A percentile compares a stretch with the other conserved stretches of the same genome.
These are phyloP conservation scores for Triticum urartu DNA, from an alignment of 176 grass and related monocot species.

Conservation along the genomic window DNA sequence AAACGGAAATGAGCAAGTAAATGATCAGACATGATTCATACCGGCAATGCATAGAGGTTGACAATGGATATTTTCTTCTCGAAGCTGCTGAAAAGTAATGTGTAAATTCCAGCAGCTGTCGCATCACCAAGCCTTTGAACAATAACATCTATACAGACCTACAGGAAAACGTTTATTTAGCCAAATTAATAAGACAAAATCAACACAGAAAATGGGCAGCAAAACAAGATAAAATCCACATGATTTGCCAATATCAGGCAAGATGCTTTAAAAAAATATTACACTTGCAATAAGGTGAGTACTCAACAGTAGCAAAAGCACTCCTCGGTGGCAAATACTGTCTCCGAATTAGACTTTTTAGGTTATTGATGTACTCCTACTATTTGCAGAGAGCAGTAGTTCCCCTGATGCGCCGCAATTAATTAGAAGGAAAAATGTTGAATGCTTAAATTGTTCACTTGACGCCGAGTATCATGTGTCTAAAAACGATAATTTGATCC, in stretches of 20 bases:
- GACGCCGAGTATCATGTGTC: background rate
- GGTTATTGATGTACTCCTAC: background rate
- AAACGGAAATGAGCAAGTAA: background rate
- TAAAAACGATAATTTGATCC: background rate
- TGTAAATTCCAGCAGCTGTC: constrained; percentile 83
- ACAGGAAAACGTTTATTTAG: background rate
- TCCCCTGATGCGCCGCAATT: background rate
- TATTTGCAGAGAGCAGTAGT: background rate
- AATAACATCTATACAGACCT: constrained; percentile 98
- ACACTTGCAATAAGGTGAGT: background rate
- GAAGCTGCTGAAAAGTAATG: constrained; percentile 59
- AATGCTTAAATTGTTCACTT: background rate
- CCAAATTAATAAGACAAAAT: background rate
- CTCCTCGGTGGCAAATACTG: background rate
- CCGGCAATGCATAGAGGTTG: constrained; percentile 81
- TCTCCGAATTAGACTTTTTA: background rate
- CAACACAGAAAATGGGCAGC: background rate
- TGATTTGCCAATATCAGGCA: background rate
- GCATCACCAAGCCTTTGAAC: constrained; percentile 96
- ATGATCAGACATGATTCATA: constrained; percentile 34
- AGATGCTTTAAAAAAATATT: constrained; percentile 13
- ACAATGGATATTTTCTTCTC: constrained; percentile 63
- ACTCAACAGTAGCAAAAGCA: background rate
- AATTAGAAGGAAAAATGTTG: constrained; percentile 18
- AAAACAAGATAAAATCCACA: background rate